Evolutionary conservation across 495 filamentous ascomycete genomes (phyloP).

Genomic region (Endocarpon pusillum): DNA sequence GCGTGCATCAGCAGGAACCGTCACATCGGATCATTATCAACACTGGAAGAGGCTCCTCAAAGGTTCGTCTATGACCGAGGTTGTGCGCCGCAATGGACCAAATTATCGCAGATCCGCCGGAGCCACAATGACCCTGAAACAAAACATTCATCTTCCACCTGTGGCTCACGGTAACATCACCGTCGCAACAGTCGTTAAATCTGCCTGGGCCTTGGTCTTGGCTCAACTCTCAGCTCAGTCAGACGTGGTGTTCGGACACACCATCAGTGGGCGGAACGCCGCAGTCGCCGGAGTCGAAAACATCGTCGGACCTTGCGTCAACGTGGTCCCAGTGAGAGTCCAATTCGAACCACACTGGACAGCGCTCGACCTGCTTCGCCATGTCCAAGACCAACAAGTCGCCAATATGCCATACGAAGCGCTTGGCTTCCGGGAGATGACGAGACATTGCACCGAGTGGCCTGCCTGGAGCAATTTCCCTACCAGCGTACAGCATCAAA

Average conservation of each 20-base stretch:
- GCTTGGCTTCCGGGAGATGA: constrained; percentile 42
- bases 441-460: constrained; percentile 41
- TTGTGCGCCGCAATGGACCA: constrained; percentile 21
- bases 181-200: constrained; percentile 36
- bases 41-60: constrained; percentile 27
- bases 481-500: constrained; percentile 32
- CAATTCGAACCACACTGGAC: constrained; percentile 30
- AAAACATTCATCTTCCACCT: constrained; percentile 21
- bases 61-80: constrained; percentile 28
- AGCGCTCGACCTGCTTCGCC: constrained; percentile 32
- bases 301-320: constrained; percentile 41
- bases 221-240: constrained; percentile 30
- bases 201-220: constrained; percentile 37
- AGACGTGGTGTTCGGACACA: constrained; percentile 38
- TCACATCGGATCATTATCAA: constrained; percentile 36
- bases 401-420: constrained; percentile 39
- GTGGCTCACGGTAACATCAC: constrained; percentile 32
- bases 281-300: constrained; percentile 34
- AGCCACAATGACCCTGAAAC: constrained; percentile 21
- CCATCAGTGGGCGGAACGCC: constrained; percentile 39
- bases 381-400: constrained; percentile 41
- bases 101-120: constrained; percentile 23
- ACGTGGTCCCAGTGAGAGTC: constrained; percentile 41
- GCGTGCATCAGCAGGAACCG: constrained; percentile 26
- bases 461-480: constrained; percentile 32